Conservation (phyloP, 1,284 basidiomycete species). For the Lignosus rhinocerotis region DNA sequence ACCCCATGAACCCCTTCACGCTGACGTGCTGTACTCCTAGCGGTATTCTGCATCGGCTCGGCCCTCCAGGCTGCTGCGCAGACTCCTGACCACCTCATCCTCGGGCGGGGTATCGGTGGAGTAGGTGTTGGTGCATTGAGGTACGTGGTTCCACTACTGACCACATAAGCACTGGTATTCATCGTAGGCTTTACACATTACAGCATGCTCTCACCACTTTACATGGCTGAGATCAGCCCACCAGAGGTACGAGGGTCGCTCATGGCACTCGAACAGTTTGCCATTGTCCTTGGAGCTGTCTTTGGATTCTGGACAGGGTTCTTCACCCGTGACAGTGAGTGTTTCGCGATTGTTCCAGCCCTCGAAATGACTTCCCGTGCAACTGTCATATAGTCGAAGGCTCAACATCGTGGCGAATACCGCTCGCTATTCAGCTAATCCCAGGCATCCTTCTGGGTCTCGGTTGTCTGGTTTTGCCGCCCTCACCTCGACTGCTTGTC, state of each 20-base stretch:
- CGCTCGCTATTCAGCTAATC: conserved; percentile 69
- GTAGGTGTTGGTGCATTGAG: conserved; percentile 79
- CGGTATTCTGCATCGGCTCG: conserved; percentile 72
- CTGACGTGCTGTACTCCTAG: conserved; percentile 36
- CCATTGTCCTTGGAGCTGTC: conserved; percentile 77
- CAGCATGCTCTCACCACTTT: conserved; percentile 77
- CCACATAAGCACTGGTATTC: no score
- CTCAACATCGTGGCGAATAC: conserved; percentile 74
- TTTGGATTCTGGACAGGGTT: conserved; percentile 83
- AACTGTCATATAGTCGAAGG: conserved; percentile 43
- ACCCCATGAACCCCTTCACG: background rate
- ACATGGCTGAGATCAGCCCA: conserved; percentile 82
- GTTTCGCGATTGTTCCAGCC: background rate
- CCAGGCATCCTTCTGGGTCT: conserved; percentile 67
- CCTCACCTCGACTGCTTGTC: conserved; percentile 71
- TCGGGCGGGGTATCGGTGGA: conserved; percentile 73
- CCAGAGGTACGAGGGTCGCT: conserved; percentile 82
- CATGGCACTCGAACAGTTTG: conserved; percentile 77
- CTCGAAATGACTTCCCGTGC: background rate
- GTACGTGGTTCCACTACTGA: conserved; percentile 33
- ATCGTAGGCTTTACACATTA: background rate
- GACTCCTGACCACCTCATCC: conserved; percentile 54
- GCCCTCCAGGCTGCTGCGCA: conserved; percentile 65
- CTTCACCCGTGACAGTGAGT: conserved; percentile 62
- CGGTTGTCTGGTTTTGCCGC: conserved; percentile 67